phyloP scores from a whole-genome alignment of 352 stramenopile species.

The Phytopythium oedochilum region DNA sequence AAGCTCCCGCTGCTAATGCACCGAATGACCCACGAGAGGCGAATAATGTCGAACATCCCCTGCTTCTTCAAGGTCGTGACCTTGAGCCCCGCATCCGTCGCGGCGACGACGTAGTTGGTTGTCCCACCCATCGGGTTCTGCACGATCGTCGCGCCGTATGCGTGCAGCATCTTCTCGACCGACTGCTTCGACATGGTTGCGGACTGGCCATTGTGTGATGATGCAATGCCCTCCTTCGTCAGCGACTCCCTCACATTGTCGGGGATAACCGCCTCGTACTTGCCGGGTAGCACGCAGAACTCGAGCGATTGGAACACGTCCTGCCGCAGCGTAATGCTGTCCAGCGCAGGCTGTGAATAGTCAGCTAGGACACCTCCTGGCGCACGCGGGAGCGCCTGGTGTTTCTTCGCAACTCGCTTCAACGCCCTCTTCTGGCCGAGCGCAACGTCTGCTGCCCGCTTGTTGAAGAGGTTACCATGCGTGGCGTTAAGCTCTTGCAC shows the following conservation, averaged over 20 bases:
- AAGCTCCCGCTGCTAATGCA: conserved; percentile 34
- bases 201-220: not conserved
- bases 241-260: conserved; percentile 28
- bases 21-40: conserved; percentile 51
- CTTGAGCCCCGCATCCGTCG: conserved; percentile 65
- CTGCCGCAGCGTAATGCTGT: conserved; percentile 42
- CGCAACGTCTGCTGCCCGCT: conserved; percentile 64
- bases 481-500: conserved; percentile 71
- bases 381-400: conserved; percentile 9
- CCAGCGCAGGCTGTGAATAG: conserved; percentile 60
- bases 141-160: conserved; percentile 59
- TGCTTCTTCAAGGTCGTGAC: conserved; percentile 80
- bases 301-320: conserved; percentile 66
- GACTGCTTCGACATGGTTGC: conserved; percentile 49
- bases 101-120: conserved; percentile 64
- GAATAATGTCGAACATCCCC: conserved; percentile 68
- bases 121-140: conserved; percentile 70
- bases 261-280: conserved; percentile 42
- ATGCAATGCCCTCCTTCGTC: not conserved
- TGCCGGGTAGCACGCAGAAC: conserved; percentile 79
- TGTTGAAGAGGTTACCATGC: conserved; percentile 57
- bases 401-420: conserved; percentile 41
- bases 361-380: conserved; percentile 40
- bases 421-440: conserved; percentile 55
- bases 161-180: conserved; percentile 72